Base-by-base conservation (phyloP, 2,329 filamentous ascomycete genomes). In the Aspergillus thermomutatus region DNA sequence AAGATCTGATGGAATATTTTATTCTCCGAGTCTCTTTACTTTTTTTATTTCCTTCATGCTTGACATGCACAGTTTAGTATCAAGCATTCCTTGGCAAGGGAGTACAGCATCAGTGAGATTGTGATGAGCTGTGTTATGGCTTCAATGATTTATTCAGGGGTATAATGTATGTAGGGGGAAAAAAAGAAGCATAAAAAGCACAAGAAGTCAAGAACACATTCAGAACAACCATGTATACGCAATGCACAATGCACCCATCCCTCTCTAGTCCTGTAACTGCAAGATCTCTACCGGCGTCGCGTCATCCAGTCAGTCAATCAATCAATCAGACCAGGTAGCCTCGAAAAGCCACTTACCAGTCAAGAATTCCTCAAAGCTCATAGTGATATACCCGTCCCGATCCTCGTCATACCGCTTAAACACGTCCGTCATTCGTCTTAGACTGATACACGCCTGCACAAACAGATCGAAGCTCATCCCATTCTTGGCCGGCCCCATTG, bases 391-490 rank as follows among this genome's bases (percentile, higher is more conserved):
- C 1, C 94, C 94, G 76, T 97, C 94, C 45, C 94, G 85, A 75
- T 99, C 94, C 68, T 96, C 90, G 66, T 99, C 94, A 74, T 97
- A 99, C 77, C 92, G 93, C 82, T 99, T 99, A 75, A 99, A 99
- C 27, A 96, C 92, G 75, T 99, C 94, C 58, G 94, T 99, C 93
- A 99, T 97, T 66, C 94, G 85, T 83, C 97, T 97, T 68, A 99
- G 81, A 66, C 87, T 92, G 71, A 99, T 97, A 75, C 94, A 97
- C 52, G 91, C 91, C 81, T 99, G 94, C 59, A 99, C 94, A 69
- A 99, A 99, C 52, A 99, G 77, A 77, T 99, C 94, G 70, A 99
- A 99, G 76, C 88, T 90, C 84, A 92, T 91, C 40, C 87, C 87
- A 69, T 85, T 82, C 53, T 70, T 66, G 28, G 53, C 61, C 25